These are phyloP conservation scores for Mycena filopes DNA, from an alignment of 768 basidiomycete genomes.

Conservation along the genomic window DNA sequence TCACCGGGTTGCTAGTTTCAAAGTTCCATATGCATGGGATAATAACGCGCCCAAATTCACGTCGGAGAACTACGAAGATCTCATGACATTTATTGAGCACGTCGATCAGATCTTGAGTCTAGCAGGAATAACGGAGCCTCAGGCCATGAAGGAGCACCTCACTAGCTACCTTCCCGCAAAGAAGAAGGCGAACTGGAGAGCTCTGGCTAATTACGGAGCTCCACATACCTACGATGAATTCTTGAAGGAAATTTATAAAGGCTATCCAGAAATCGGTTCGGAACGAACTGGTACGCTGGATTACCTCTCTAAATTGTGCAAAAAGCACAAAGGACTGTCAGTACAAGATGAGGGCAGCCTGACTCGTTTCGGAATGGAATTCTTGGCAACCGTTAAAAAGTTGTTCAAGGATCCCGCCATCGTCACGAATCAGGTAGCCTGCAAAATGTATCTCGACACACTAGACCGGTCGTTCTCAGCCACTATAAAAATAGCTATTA, in stretches of 20 bases:
- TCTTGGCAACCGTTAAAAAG: not conserved
- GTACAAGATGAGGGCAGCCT: not conserved
- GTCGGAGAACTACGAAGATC: constrained; percentile 4
- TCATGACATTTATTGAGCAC: constrained; percentile 6
- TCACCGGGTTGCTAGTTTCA: constrained; percentile 10
- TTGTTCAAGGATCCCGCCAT: not conserved
- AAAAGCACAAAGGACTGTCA: not conserved
- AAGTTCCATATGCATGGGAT: constrained; percentile 4
- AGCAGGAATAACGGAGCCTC: not conserved
- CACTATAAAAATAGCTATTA: too few species aligned
- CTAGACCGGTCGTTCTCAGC: too few species aligned
- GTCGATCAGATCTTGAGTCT: constrained; percentile 6
- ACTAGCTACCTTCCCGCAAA: not conserved
- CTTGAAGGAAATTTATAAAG: constrained; percentile 4
- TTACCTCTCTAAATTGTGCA: not conserved
- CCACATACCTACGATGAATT: not conserved
- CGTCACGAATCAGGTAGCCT: too few species aligned
- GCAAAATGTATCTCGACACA: too few species aligned
- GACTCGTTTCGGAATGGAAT: constrained; percentile 1
- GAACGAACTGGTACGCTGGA: not conserved
- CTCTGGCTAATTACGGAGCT: not conserved
- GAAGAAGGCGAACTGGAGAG: not conserved
- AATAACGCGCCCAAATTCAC: constrained; percentile 12
- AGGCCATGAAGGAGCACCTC: constrained; percentile 9
- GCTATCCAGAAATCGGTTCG: not conserved